A percentile compares a stretch with the other conserved stretches of the same genome.
phyloP scores from a whole-genome alignment of 257 asterid genomes.

The Leptodermis oblonga region DNA sequence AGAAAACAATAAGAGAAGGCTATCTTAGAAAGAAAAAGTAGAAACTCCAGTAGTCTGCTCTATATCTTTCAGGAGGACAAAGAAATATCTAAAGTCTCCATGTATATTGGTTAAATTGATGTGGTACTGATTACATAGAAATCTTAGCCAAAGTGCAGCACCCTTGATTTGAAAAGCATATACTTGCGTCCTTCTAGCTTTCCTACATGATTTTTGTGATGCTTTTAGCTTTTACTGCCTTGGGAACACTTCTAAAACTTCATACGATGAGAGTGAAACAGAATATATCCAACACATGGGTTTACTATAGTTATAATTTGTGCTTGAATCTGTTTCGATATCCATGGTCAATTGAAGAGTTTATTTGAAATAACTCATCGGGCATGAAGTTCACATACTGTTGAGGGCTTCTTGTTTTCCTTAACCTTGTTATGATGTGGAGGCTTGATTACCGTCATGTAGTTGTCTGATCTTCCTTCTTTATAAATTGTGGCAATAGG shows the following conservation, averaged over 20 bases:
- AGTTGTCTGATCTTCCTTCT: conserved; percentile 22
- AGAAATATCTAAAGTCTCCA: neutral
- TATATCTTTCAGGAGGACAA: neutral
- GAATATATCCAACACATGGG: neutral
- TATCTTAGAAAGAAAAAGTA: neutral
- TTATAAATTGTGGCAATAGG: conserved; percentile 41
- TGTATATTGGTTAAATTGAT: neutral
- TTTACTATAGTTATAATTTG: neutral
- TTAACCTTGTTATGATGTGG: neutral
- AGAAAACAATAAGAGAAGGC: neutral
- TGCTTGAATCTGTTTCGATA: neutral
- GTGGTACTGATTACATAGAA: neutral
- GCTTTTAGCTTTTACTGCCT: neutral
- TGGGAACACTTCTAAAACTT: no score
- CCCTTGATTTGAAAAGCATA: neutral
- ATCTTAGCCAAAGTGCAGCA: neutral
- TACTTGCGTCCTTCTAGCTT: neutral
- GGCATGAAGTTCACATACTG: neutral
- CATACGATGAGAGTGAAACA: neutral
- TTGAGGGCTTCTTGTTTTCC: neutral
- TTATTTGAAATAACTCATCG: neutral
- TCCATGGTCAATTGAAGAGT: neutral
- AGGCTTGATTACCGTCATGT: neutral
- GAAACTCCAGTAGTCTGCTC: neutral
- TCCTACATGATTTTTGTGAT: neutral